Base-by-base conservation (phyloP, 495 filamentous ascomycete genomes). In the Pyrenula massariospora region DNA sequence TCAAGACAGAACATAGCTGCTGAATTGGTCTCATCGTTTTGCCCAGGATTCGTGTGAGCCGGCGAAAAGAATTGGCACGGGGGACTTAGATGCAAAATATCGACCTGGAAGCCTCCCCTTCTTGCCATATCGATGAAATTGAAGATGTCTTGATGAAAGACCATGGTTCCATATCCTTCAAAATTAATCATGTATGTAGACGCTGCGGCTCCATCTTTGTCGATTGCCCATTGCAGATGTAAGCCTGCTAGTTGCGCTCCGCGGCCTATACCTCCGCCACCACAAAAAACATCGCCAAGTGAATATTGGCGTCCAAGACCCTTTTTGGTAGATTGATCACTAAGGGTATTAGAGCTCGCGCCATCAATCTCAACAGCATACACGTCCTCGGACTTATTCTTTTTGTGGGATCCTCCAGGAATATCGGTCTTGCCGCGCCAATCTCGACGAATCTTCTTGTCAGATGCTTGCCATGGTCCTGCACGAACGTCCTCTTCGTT, bases 61-160 rank as follows among this genome's bases (percentile, higher is more conserved):
- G 83, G 81, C 0, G 88, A 94, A 68, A 85, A 95, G 5, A 80
- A 81, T 58, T 93, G 88, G 53, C 92, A 97, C 0, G 92, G 91
- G 0, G 89, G 89, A 0, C 88, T 93, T 0, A 92, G 66, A 56
- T 96, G 91, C 1, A 86, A 71, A 20, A 95, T 72, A 60, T 96
- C 90, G 0, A 88, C 78, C 22, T 63, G 64, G 19, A 71, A 54
- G 54, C 70, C 57, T 11, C 61, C 24, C 20, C 67, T 66, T 0
- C 65, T 66, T 8, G 73, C 49, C 12, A 75, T 70, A 11, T 56
- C 25, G 25, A 60, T 62, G 21, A 73, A 60, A 0, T 64, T 57
- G 22, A 56, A 51, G 52, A 59, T n/a, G 49, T 56, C 56, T 58
- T 62, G 15, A 57, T 64, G 15, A 51, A 72, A 3, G 63, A 89